These are phyloP conservation scores for Colletotrichum agaves DNA, from an alignment of 2,329 filamentous ascomycete genomes.

Conservation along the genomic window DNA sequence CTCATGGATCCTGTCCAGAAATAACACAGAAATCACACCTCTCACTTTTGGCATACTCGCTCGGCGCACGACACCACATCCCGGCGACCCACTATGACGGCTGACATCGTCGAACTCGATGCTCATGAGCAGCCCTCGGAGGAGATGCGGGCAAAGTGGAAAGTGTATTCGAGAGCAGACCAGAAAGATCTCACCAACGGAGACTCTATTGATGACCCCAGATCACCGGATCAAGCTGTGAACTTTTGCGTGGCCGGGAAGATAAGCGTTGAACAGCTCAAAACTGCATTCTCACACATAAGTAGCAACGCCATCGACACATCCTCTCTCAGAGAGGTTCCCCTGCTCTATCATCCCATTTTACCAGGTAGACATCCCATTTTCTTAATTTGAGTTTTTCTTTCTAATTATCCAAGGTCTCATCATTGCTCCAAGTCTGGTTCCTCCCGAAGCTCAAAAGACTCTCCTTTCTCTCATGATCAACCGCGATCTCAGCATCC, in stretches of 20 bases:
- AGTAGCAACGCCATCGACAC: conserved; percentile 46
- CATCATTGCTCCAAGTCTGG: conserved; percentile 77
- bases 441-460: conserved; percentile 76
- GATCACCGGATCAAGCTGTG: conserved; percentile 49
- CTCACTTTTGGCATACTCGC: not conserved
- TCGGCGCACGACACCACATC: not conserved
- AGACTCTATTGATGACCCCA: conserved; percentile 63
- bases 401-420: conserved; percentile 68
- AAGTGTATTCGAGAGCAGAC: conserved; percentile 74
- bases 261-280: conserved; percentile 56
- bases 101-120: conserved; percentile 67
- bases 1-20: not conserved
- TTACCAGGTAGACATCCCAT: conserved; percentile 70
- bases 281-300: conserved; percentile 56
- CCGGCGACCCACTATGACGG: conserved; percentile 47
- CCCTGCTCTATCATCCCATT: conserved; percentile 71
- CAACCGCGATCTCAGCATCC: conserved; percentile 79
- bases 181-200: conserved; percentile 61
- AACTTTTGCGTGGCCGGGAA: conserved; percentile 58
- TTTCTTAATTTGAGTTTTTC: not conserved
- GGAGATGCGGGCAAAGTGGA: conserved; percentile 77
- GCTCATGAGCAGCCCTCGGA: conserved; percentile 83
- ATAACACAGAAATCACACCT: not conserved
- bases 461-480: conserved; percentile 78
- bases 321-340: conserved; percentile 50